Percentiles rank a stretch among this genome's conserved stretches.
Evolutionary conservation across 768 basidiomycete species (phyloP).

Genomic region (Termitomyces eurrhizus): DNA sequence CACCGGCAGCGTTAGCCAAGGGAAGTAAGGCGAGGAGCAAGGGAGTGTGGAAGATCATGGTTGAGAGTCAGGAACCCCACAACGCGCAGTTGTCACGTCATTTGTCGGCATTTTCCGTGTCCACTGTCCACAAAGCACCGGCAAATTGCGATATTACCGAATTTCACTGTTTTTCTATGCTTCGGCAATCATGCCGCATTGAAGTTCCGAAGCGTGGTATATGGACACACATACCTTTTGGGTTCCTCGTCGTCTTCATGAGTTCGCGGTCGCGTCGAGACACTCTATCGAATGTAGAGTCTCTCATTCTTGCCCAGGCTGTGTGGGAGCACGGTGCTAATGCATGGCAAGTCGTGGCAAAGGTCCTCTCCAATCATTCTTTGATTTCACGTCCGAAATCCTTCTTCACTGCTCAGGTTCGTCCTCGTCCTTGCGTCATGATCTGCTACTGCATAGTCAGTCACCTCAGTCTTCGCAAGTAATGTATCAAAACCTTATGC

Average conservation of each 20-base stretch:
- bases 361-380: slow-evolving; percentile 67
- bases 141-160: neutral
- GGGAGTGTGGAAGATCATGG: slow-evolving; percentile 40
- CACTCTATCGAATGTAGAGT: slow-evolving; percentile 47
- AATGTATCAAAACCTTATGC: slow-evolving; percentile 67
- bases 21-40: slow-evolving; percentile 42
- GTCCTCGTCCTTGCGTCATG: slow-evolving; percentile 17
- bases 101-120: slow-evolving; percentile 14
- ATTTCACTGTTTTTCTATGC: neutral
- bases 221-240: neutral
- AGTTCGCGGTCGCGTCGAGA: slow-evolving; percentile 26
- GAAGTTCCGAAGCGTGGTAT: neutral
- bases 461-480: slow-evolving; percentile 57
- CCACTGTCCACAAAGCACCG: neutral
- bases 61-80: slow-evolving; percentile 21
- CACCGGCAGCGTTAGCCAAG: slow-evolving; percentile 49
- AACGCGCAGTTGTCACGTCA: slow-evolving; percentile 13
- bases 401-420: slow-evolving; percentile 68
- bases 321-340: slow-evolving; percentile 76
- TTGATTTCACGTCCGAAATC: slow-evolving; percentile 57
- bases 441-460: slow-evolving; percentile 1
- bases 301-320: slow-evolving; percentile 81
- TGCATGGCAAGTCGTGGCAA: slow-evolving; percentile 65
- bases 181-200: neutral
- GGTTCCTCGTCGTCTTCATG: slow-evolving; percentile 16